Percentiles rank a stretch among this genome's conserved stretches.
Conservation (phyloP, 352 stramenopile genomes). For the Thraustotheca clavata region DNA sequence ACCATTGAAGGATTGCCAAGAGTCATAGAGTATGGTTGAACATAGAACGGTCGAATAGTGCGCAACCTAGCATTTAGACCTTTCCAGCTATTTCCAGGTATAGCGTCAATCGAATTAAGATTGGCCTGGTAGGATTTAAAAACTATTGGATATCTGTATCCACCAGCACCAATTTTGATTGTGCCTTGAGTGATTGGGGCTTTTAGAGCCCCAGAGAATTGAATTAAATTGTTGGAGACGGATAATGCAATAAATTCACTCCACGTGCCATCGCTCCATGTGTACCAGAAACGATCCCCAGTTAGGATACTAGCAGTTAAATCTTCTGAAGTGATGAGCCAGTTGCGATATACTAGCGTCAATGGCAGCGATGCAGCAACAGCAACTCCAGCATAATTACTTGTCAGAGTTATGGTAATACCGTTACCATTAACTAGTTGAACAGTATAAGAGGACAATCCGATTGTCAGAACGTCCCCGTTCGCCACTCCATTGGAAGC, state of each 20-base stretch:
- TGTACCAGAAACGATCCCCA: conserved; percentile 51
- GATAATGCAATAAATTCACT: conserved; percentile 33
- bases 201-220: conserved; percentile 42
- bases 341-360: not conserved
- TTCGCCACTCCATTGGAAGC: not conserved
- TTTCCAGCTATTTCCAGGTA: conserved; percentile 49
- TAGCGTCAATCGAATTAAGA: conserved; percentile 45
- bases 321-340: conserved; percentile 34
- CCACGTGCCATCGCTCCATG: conserved; percentile 33
- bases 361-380: conserved; percentile 7
- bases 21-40: conserved; percentile 34
- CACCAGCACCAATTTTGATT: conserved; percentile 33
- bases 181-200: conserved; percentile 29
- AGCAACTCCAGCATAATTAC: not conserved
- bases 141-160: conserved; percentile 51
- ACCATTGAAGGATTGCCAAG: conserved; percentile 42
- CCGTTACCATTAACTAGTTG: not conserved
- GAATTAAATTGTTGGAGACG: conserved; percentile 30
- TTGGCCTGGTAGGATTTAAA: conserved; percentile 57
- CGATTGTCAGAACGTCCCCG: conserved; percentile 7
- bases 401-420: conserved; percentile 10
- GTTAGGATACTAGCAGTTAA: conserved; percentile 28
- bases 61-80: conserved; percentile 47
- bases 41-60: conserved; percentile 29
- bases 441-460: not conserved